Conservation (phyloP, 257 asterid species). For the Knoxia roxburghii region DNA sequence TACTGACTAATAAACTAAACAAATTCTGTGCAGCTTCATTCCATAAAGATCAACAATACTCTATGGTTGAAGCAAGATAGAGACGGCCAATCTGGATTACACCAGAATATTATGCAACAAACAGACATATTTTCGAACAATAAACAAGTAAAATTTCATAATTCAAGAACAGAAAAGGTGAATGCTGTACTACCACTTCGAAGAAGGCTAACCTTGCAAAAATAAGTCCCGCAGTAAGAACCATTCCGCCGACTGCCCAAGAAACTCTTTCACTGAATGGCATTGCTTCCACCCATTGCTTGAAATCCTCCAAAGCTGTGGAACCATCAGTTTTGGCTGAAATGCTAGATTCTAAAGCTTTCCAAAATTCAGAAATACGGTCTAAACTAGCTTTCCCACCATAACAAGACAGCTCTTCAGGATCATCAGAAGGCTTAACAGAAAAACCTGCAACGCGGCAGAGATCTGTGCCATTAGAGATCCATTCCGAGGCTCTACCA, state of each 20-base stretch:
- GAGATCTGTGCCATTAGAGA: slow-evolving; percentile 96
- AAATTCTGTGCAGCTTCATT: background rate
- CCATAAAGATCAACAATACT: background rate
- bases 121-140: background rate
- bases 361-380: slow-evolving; percentile 62
- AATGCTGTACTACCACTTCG: background rate
- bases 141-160: background rate
- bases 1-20: background rate
- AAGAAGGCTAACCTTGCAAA: slow-evolving; percentile 61
- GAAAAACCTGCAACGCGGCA: slow-evolving; percentile 88
- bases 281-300: slow-evolving; percentile 55
- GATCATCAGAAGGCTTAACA: slow-evolving; percentile 49
- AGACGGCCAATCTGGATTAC: background rate
- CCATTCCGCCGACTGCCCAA: slow-evolving; percentile 98
- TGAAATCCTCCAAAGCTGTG: slow-evolving; percentile 43
- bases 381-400: slow-evolving; percentile 84
- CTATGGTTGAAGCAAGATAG: background rate
- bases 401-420: slow-evolving; percentile 59
- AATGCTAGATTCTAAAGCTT: slow-evolving; percentile 42
- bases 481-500: slow-evolving; percentile 95
- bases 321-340: slow-evolving; percentile 28
- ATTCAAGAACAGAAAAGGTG: background rate
- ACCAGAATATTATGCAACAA: background rate
- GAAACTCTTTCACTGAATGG: slow-evolving; percentile 66
- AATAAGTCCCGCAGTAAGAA: slow-evolving; percentile 90